Evolutionary conservation across 2,329 filamentous ascomycete genomes (phyloP).

Genomic region (Alternaria panax): DNA sequence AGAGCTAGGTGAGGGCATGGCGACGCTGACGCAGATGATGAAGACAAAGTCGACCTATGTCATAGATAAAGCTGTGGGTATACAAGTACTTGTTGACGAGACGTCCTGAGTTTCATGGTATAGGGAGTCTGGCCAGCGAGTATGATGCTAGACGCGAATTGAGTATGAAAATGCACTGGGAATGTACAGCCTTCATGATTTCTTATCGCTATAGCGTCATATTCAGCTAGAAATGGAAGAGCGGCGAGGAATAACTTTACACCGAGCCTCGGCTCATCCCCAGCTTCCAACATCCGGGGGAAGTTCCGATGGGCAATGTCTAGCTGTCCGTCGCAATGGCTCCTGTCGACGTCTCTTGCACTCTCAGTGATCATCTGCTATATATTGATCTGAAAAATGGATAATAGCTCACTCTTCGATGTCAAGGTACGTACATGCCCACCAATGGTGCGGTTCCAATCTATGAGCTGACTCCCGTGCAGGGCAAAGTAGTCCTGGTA

Average conservation of each 20-base stretch:
- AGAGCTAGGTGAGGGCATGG: too few species aligned
- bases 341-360: not conserved
- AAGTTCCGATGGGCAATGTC: conserved; percentile 13
- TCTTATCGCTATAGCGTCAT: not conserved
- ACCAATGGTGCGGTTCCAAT: too few species aligned
- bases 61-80: too few species aligned
- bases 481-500: conserved; percentile 57
- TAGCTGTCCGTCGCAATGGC: conserved; percentile 14
- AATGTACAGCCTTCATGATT: not conserved
- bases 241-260: conserved; percentile 8
- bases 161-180: not conserved
- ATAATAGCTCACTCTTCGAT: conserved; percentile 46
- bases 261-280: conserved; percentile 38
- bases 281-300: conserved; percentile 23
- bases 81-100: too few species aligned
- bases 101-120: too few species aligned
- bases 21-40: too few species aligned
- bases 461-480: not conserved
- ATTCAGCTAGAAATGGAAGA: not conserved
- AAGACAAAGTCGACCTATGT: too few species aligned
- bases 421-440: conserved; percentile 39
- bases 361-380: not conserved
- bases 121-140: too few species aligned
- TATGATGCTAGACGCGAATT: not conserved
- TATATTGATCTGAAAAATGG: conserved; percentile 35